A percentile compares a stretch with the other conserved stretches of the same genome.
Evolutionary conservation across 495 filamentous ascomycete genomes (phyloP).

Genomic region (Acidomyces sp.): DNA sequence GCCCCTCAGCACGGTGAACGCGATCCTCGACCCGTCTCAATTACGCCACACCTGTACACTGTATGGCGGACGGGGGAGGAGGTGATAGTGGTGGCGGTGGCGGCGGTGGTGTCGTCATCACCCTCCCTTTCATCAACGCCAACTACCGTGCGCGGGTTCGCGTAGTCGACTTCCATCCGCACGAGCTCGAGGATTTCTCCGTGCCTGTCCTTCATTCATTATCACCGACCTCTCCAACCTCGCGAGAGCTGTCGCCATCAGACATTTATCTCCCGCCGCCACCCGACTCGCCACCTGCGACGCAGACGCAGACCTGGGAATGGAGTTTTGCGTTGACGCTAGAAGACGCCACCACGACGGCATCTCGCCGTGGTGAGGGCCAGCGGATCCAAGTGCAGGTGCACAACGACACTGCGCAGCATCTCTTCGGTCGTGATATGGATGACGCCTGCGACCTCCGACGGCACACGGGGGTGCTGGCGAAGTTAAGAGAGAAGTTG

Average conservation of each 20-base stretch:
- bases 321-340: conserved; percentile 26
- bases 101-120: too few species aligned
- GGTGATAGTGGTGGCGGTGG: too few species aligned
- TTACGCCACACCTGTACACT: conserved; percentile 28
- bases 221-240: too few species aligned
- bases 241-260: too few species aligned
- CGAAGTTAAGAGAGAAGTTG: conserved; percentile 51
- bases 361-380: neutral
- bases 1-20: conserved; percentile 31
- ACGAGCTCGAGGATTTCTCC: conserved; percentile 60
- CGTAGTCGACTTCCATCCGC: conserved; percentile 71
- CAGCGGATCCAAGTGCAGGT: conserved; percentile 7
- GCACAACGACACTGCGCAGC: conserved; percentile 15
- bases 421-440: conserved; percentile 15
- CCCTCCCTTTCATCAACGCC: conserved; percentile 57
- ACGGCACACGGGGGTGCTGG: conserved; percentile 33
- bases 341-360: conserved; percentile 19
- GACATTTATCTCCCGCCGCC: conserved; percentile 10
- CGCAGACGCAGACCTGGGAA: conserved; percentile 24
- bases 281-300: conserved; percentile 16
- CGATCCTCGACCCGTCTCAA: conserved; percentile 36
- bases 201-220: conserved; percentile 10
- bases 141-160: conserved; percentile 57
- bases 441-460: conserved; percentile 34
- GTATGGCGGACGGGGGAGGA: conserved; percentile 34